Percentiles rank a stretch among this genome's conserved stretches.
phyloP scores from a whole-genome alignment of 2,329 filamentous ascomycete genomes.

The Paecilomyces niveus region DNA sequence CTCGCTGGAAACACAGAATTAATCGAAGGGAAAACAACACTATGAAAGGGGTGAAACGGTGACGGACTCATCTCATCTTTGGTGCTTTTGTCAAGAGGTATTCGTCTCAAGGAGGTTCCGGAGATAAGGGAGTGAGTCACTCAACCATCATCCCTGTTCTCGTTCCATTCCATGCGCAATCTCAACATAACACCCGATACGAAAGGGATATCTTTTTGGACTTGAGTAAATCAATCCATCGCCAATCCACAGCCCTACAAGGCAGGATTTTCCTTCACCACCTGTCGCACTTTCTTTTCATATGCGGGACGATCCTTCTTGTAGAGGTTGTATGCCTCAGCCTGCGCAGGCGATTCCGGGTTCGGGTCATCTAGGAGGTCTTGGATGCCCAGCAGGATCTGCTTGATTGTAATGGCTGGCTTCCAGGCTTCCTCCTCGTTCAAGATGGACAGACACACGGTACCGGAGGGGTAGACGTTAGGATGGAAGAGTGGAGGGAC shows the following conservation, averaged over 20 bases:
- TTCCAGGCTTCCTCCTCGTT: slow-evolving; percentile 99
- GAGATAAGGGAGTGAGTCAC: background rate
- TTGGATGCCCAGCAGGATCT: slow-evolving; percentile 93
- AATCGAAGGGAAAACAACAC: background rate
- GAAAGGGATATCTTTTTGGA: background rate
- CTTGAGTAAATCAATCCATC: background rate
- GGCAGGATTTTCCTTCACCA: slow-evolving; percentile 84
- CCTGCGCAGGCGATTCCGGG: slow-evolving; percentile 91
- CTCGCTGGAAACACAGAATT: slow-evolving; percentile 12
- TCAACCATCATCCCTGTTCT: background rate
- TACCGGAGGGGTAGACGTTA: slow-evolving; percentile 97
- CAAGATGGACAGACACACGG: slow-evolving; percentile 91
- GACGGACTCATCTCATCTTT: background rate
- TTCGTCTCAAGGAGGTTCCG: background rate
- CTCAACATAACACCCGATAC: background rate
- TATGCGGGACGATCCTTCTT: slow-evolving; percentile 86
- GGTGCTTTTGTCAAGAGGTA: background rate
- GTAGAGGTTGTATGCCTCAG: slow-evolving; percentile 94
- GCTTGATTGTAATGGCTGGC: slow-evolving; percentile 95
- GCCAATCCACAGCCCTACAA: slow-evolving; percentile 41
- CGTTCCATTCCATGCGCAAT: background rate
- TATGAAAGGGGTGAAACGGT: background rate
- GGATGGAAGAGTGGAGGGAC: slow-evolving; percentile 93
- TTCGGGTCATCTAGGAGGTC: slow-evolving; percentile 95
- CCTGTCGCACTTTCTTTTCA: slow-evolving; percentile 75